These are phyloP conservation scores for Colletotrichum gigasporum DNA, from an alignment of 2,329 filamentous ascomycete species.

Conservation along the genomic window DNA sequence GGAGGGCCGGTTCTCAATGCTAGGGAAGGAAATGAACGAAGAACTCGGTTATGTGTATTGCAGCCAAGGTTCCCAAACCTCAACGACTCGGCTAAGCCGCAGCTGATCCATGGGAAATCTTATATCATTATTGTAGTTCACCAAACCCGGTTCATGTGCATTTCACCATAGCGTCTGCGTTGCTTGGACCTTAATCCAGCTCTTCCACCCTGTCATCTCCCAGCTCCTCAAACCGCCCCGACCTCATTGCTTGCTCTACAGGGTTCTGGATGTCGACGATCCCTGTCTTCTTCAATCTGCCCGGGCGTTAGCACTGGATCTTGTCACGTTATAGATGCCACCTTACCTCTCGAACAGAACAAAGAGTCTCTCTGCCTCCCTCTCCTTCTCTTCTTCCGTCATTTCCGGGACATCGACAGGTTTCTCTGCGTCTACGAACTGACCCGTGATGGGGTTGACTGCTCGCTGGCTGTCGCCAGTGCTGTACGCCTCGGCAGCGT, in stretches of 20 bases:
- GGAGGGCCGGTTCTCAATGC: too few relatives aligned
- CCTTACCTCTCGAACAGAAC: slow-evolving; percentile 86
- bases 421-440: slow-evolving; percentile 76
- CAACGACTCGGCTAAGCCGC: too few relatives aligned
- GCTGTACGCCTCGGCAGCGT: slow-evolving; percentile 63
- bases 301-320: slow-evolving; percentile 10
- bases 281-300: slow-evolving; percentile 75
- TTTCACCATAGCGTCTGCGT: not conserved
- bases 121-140: too few relatives aligned
- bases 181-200: slow-evolving; percentile 39
- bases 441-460: slow-evolving; percentile 89
- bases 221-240: slow-evolving; percentile 77
- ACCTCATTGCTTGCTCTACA: slow-evolving; percentile 73
- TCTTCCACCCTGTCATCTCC: slow-evolving; percentile 62
- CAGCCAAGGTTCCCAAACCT: too few relatives aligned
- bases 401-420: slow-evolving; percentile 72
- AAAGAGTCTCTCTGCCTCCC: slow-evolving; percentile 89
- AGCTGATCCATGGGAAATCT: too few relatives aligned
- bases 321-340: not conserved
- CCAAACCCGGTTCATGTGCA: not conserved
- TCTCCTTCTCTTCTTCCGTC: slow-evolving; percentile 91
- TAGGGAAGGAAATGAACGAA: too few relatives aligned
- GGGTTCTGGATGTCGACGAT: slow-evolving; percentile 83
- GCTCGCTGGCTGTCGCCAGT: slow-evolving; percentile 45
- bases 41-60: too few relatives aligned